Evolutionary conservation across 805 yeast species (phyloP).

Genomic region (Hermanozyma aechmeae): DNA sequence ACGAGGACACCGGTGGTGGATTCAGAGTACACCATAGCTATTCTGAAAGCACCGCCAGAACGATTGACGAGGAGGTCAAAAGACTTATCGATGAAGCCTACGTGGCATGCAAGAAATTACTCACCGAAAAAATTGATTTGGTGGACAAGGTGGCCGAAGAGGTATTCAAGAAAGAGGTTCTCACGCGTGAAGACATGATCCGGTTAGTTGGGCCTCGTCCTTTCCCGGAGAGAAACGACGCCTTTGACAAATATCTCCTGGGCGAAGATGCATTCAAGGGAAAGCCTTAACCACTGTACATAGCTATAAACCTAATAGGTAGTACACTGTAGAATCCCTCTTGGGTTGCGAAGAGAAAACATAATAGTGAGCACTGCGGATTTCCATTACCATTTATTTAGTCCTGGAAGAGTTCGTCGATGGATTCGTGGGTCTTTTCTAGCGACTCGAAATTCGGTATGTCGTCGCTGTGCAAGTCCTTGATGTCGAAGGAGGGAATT

Average conservation of each 20-base stretch:
- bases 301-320: no score
- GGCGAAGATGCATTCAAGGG: conserved; percentile 33
- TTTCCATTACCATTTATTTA: no score
- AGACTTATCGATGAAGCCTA: conserved; percentile 60
- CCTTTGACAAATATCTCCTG: conserved; percentile 80
- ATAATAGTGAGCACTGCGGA: no score
- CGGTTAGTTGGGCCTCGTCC: conserved; percentile 70
- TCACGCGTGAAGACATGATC: conserved; percentile 75
- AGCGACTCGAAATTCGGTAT: no score
- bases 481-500: no score
- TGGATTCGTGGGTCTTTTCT: no score
- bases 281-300: conserved; percentile 10
- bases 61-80: conserved; percentile 63
- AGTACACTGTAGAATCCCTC: no score
- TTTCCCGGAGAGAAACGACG: conserved; percentile 71
- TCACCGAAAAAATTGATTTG: conserved; percentile 48
- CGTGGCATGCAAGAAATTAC: conserved; percentile 45
- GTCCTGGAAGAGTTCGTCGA: no score
- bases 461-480: no score
- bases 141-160: conserved; percentile 70
- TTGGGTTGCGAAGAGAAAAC: no score
- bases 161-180: conserved; percentile 62
- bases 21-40: conserved; percentile 51
- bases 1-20: conserved; percentile 39
- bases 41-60: conserved; percentile 60